Evolutionary conservation across 208 protist species (phyloP), one percentile per base, ranked within the genome.

Genomic region (Trypanosoma mega): DNA sequence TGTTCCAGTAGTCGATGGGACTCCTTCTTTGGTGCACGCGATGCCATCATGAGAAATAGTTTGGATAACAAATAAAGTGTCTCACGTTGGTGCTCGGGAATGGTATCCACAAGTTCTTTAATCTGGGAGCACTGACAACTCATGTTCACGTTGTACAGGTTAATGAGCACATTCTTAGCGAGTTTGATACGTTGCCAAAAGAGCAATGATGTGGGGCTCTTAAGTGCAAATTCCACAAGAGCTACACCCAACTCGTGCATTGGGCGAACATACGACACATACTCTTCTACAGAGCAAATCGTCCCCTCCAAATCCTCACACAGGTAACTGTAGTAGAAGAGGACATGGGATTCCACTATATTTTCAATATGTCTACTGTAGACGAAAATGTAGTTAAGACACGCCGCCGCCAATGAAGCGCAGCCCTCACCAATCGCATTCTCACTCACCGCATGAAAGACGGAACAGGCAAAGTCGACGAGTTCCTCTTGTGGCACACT

Each of bases 21-120:
- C 54, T 92, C 75, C 26, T 83, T 79, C 65, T 82, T 70, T 12
- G 87, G 87, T 2, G 83, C 73, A 2, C 88, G 79, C 47, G 83
- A 76, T 18, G 88, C 88, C 85, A 95, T 95, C 41, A 91, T 82
- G 29, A 95, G 78, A 57, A 90, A 91, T 4, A 90, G 70, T 56
- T 79, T 80, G 23, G 80, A 78, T 21, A 95, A 63, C 55, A 90
- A 63, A 56, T 79, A 62, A 29, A 95, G 69, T 6, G 82, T 87
- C 44, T 92, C 81, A 12, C 80, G 73, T 74, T 90, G 88, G 67
- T 95, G 88, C 21, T 57, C 66, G 24, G 72, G 76, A 11, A 95
- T 80, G 34, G 84, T 77, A 54, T 67, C 58, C n/a, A 68, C 75
- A 68, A 91, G 63, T 20, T 80, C 83, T 60, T 77, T 76, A 20